Evolutionary conservation across 805 yeast species (phyloP).

Genomic region (Cyberlindnera petersonii): DNA sequence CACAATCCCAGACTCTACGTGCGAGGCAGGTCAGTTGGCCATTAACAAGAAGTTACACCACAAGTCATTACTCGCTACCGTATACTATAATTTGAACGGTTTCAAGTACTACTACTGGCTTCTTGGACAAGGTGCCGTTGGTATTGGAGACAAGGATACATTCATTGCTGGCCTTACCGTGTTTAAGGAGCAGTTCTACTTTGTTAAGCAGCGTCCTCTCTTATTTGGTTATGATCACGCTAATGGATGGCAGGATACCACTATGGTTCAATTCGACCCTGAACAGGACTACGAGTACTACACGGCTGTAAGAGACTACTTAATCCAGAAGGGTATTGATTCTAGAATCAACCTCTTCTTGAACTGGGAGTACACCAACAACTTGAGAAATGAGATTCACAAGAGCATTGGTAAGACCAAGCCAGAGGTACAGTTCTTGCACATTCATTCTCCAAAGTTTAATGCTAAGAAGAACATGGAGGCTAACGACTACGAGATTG

Average conservation of each 20-base stretch:
- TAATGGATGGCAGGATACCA: constrained; percentile 28
- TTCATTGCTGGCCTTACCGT: constrained; percentile 39
- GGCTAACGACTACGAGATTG: constrained; percentile 22
- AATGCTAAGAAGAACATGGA: constrained; percentile 24
- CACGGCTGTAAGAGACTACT: constrained; percentile 18
- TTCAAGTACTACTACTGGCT: constrained; percentile 66
- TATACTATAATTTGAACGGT: constrained; percentile 66
- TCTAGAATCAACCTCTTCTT: constrained; percentile 23
- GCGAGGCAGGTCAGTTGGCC: constrained; percentile 69
- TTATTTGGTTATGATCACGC: constrained; percentile 24
- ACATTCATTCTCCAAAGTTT: constrained; percentile 29
- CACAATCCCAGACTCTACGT: constrained; percentile 63
- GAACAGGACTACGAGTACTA: constrained; percentile 25
- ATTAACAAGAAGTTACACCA: constrained; percentile 58
- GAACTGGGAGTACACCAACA: constrained; percentile 22
- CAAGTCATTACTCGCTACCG: constrained; percentile 52
- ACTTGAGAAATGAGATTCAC: constrained; percentile 21
- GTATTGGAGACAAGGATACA: constrained; percentile 79
- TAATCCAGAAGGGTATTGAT: constrained; percentile 21
- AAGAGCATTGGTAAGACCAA: constrained; percentile 10
- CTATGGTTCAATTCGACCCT: constrained; percentile 30
- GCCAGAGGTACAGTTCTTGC: constrained; percentile 29
- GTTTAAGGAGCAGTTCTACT: constrained; percentile 23
- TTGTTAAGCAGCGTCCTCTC: constrained; percentile 27
- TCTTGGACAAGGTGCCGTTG: constrained; percentile 71